A percentile compares a stretch with the other conserved stretches of the same genome.
Evolutionary conservation across 257 asterid genomes (phyloP).

Genomic region (Ligustrum vulgare): DNA sequence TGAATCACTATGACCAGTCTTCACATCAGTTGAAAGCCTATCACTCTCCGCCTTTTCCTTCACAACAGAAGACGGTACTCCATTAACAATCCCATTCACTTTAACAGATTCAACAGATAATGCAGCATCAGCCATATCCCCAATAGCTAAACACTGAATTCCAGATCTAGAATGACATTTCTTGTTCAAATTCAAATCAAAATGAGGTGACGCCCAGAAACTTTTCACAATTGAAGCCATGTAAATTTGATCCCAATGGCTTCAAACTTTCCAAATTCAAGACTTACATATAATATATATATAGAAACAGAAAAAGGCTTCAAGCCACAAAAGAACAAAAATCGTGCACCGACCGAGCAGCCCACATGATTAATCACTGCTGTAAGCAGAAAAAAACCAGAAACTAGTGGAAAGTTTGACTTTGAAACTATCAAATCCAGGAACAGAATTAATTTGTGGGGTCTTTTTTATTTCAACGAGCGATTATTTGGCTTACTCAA

Average conservation of each 20-base stretch:
- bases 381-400: not conserved
- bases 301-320: not conserved
- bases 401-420: not conserved
- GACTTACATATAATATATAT: no score
- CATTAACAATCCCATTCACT: constrained; percentile 48
- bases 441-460: not conserved
- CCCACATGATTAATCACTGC: not conserved
- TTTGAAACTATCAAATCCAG: not conserved
- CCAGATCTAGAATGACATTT: constrained; percentile 36
- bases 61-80: constrained; percentile 39
- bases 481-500: not conserved
- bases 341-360: not conserved
- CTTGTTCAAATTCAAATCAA: constrained; percentile 31
- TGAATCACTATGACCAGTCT: constrained; percentile 31
- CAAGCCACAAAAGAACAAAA: not conserved
- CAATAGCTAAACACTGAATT: constrained; percentile 39
- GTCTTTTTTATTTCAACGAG: not conserved
- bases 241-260: not conserved
- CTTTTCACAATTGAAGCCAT: constrained; percentile 37
- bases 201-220: constrained; percentile 30
- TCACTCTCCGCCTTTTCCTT: constrained; percentile 40
- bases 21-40: constrained; percentile 30
- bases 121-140: constrained; percentile 44
- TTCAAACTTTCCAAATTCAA: not conserved
- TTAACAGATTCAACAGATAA: constrained; percentile 36